Base-by-base conservation (phyloP, 2,329 filamentous ascomycete genomes). In the Colletotrichum falcatum region DNA sequence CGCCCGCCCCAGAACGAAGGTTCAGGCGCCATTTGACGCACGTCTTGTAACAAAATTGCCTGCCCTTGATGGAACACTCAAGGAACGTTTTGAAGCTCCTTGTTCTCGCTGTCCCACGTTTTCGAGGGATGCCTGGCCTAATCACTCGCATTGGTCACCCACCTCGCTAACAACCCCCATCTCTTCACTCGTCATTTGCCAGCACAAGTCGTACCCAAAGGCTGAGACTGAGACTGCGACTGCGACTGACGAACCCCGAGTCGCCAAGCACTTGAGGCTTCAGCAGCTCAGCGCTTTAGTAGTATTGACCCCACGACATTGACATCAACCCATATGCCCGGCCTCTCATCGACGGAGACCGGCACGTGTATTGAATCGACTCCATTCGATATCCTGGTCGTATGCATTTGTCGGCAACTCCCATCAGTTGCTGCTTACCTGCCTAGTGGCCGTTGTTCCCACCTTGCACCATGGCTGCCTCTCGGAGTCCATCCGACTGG, bases 11-110 rank as follows among this genome's bases (percentile, higher is more conserved):
- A 61, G 66, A 58, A 60, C 51, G 30, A 72, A 65, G 74, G 74
- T 76, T 75, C 74, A 77, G 76, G 78, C 77, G 76, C 76, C 74
- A 79, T 76, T 78, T 80, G 80, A 80, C 73, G 79, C 80, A 81
- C 64, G 77, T 77, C 76, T 77, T 80, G 79, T 80, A 78, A 79
- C 79, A 79, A 70, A 64, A 68, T 71, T 59, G 54, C 54, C 62
- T 35, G 55, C 51, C 69, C 70, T 61, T 60, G 73, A 74, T 80
- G 75, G 76, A 79, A 79, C 75, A 76, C 66, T 74, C 74, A 75
- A 75, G 73, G 76, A 79, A 78, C 70, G 63, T 72, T 69, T 72
- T 68, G 62, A 59, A 61, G 46, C 69, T 68, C 53, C 60, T 69
- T 64, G 49, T 61, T 56, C 44, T 63, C 48, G 53, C 60, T 56